Evolutionary conservation across 345 rosid species (phyloP).

Genomic region (Lenwebbia sp.): DNA sequence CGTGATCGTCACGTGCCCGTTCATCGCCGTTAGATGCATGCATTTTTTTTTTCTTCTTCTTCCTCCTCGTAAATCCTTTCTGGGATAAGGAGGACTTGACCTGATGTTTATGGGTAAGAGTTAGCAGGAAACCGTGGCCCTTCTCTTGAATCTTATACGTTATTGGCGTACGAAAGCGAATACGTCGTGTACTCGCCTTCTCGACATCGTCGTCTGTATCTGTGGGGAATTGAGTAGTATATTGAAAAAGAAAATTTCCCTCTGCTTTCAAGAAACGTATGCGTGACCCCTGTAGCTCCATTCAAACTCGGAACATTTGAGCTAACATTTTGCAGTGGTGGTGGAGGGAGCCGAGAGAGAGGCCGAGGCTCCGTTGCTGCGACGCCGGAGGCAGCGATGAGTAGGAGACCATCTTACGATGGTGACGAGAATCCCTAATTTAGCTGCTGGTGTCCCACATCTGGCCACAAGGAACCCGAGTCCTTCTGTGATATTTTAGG

Average conservation of each 20-base stretch:
- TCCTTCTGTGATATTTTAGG: not conserved
- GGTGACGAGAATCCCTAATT: not conserved
- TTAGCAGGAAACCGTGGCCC: not conserved
- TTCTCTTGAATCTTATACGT: not conserved
- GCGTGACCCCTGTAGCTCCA: not conserved
- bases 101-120: not conserved
- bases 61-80: not conserved
- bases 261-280: not conserved
- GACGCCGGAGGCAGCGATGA: not conserved
- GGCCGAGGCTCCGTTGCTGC: too few species aligned
- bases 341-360: too few species aligned
- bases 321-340: not conserved
- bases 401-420: not conserved
- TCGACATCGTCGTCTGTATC: not conserved
- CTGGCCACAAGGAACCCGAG: not conserved
- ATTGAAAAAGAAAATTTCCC: too few species aligned
- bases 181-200: not conserved
- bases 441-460: not conserved
- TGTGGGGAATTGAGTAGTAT: not conserved
- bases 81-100: not conserved
- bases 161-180: not conserved
- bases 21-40: not conserved
- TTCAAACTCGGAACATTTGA: not conserved
- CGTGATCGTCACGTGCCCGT: not conserved
- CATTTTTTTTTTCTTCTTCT: not conserved